phyloP scores from a whole-genome alignment of 495 filamentous ascomycete species.

The Podospora tetraspora region DNA sequence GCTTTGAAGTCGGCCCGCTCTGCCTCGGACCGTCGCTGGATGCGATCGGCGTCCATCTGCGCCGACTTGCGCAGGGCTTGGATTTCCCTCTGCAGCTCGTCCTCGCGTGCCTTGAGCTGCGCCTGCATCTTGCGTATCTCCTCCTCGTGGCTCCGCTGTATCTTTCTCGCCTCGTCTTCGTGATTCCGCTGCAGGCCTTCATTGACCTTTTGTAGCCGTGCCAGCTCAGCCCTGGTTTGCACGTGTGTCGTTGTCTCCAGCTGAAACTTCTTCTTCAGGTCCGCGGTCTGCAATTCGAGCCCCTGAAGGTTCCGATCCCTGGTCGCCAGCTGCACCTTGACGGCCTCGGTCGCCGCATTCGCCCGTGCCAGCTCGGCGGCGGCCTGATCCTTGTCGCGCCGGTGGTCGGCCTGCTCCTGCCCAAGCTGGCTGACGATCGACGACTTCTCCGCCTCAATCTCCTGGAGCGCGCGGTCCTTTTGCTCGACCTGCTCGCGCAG shows the following conservation, averaged over 20 bases:
- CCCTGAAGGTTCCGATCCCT: constrained; percentile 59
- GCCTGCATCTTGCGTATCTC: constrained; percentile 48
- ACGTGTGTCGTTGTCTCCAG: constrained; percentile 66
- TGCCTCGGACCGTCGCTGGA: constrained; percentile 41
- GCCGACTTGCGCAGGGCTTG: constrained; percentile 30
- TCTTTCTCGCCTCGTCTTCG: constrained; percentile 42
- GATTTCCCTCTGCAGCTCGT: constrained; percentile 45
- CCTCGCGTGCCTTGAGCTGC: constrained; percentile 31
- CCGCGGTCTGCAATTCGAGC: constrained; percentile 56
- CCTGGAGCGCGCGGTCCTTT: constrained; percentile 61
- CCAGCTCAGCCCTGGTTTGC: constrained; percentile 64
- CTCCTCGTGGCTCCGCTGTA: constrained; percentile 10
- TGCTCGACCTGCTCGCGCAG: constrained; percentile 73
- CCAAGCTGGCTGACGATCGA: constrained; percentile 64
- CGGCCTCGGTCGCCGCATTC: constrained; percentile 60
- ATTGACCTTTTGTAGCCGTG: constrained; percentile 58
- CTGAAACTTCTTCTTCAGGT: constrained; percentile 56
- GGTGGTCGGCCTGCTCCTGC: constrained; percentile 72
- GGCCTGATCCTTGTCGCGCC: constrained; percentile 62
- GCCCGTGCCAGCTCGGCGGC: constrained; percentile 57
- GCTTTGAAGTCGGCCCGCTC: constrained; percentile 59
- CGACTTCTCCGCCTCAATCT: constrained; percentile 59
- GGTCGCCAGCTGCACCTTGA: constrained; percentile 65
- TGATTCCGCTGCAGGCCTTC: constrained; percentile 68
- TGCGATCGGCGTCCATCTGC: constrained; percentile 35